phyloP scores from a whole-genome alignment of 2,329 filamentous ascomycete species.

The Neofusicoccum sp. region DNA sequence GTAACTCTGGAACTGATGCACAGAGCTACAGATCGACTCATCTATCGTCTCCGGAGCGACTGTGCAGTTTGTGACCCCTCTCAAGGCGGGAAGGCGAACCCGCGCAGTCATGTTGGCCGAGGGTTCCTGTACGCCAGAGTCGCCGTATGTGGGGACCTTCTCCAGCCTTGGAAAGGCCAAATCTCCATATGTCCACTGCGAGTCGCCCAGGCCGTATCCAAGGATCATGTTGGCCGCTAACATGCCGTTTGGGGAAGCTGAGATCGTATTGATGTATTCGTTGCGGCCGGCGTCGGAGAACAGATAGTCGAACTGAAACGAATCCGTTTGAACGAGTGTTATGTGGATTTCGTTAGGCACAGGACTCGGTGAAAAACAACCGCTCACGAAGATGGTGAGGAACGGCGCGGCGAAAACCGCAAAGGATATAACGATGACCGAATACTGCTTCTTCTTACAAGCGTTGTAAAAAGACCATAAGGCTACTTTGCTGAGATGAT shows the following conservation, averaged over 20 bases:
- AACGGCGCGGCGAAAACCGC: not conserved
- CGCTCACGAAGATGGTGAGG: not conserved
- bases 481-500: not conserved
- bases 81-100: not conserved
- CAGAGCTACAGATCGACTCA: too few relatives aligned
- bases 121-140: too few relatives aligned
- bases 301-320: not conserved
- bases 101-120: not conserved
- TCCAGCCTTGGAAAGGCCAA: not conserved
- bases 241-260: too few relatives aligned
- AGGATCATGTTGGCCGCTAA: not conserved
- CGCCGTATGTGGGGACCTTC: not conserved
- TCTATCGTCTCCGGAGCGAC: not conserved
- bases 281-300: too few relatives aligned
- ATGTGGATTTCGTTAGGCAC: not conserved
- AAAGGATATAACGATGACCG: not conserved
- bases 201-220: not conserved
- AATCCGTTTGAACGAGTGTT: not conserved
- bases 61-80: not conserved
- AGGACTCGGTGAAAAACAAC: not conserved
- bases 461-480: not conserved
- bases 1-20: not conserved
- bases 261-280: too few relatives aligned
- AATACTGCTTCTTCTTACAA: not conserved
- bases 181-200: not conserved